A percentile compares a stretch with the other conserved stretches of the same genome.
Evolutionary conservation across 176 grass and related monocot species (phyloP).

Genomic region (Hordeum vulgare): DNA sequence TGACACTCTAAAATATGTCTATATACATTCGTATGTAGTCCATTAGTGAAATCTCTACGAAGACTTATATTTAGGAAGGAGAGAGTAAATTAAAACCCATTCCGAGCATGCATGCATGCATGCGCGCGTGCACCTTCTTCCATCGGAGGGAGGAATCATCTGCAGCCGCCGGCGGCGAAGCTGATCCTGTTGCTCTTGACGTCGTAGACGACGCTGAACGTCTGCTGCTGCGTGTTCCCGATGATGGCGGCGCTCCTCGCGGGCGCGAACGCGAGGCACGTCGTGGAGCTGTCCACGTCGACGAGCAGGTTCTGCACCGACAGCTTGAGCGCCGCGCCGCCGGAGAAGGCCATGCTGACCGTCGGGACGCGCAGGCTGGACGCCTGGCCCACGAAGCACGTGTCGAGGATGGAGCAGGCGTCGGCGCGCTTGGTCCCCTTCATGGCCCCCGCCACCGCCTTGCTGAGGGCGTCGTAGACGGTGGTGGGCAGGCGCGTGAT

Average conservation of each 20-base stretch:
- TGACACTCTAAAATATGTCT: too few relatives aligned
- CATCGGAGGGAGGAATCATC: background rate
- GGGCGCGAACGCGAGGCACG: slow-evolving; percentile 70
- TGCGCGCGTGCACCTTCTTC: background rate
- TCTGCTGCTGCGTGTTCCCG: slow-evolving; percentile 81
- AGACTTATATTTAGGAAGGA: too few relatives aligned
- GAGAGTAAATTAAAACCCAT: background rate
- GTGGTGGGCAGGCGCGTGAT: slow-evolving; percentile 61
- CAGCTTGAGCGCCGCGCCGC: slow-evolving; percentile 47
- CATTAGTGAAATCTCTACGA: too few relatives aligned
- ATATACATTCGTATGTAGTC: too few relatives aligned
- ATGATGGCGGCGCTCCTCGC: slow-evolving; percentile 57
- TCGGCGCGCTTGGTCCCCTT: slow-evolving; percentile 17
- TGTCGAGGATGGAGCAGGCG: slow-evolving; percentile 68
- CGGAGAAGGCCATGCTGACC: slow-evolving; percentile 52
- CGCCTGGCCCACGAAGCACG: slow-evolving; percentile 50
- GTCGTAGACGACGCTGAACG: slow-evolving; percentile 77
- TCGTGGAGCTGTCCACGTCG: slow-evolving; percentile 55
- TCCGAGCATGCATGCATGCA: background rate
- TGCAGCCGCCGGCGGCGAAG: slow-evolving; percentile 60
- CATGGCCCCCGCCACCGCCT: slow-evolving; percentile 41
- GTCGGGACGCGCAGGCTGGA: slow-evolving; percentile 35
- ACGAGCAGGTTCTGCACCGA: slow-evolving; percentile 47
- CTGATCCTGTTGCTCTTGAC: slow-evolving; percentile 55
- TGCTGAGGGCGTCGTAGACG: slow-evolving; percentile 63